Percentiles rank a stretch among this genome's conserved stretches.
phyloP scores from a whole-genome alignment of 2,329 filamentous ascomycete species.

The Tolypocladium tropicale region DNA sequence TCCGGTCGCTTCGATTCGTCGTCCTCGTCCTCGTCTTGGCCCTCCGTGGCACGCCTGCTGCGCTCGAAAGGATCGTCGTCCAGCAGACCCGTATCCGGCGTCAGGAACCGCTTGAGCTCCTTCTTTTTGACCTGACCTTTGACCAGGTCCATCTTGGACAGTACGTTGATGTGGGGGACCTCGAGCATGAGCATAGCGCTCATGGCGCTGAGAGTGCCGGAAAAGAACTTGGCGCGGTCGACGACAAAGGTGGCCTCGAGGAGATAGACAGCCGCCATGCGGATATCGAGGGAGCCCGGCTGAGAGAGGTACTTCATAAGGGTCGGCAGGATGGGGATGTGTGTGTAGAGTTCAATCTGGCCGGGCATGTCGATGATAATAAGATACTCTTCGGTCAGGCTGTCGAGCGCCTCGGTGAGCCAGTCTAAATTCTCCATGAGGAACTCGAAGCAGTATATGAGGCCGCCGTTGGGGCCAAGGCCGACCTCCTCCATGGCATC shows the following conservation, averaged over 20 bases:
- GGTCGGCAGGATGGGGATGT: constrained; percentile 82
- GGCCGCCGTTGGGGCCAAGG: constrained; percentile 80
- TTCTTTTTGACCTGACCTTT: constrained; percentile 80
- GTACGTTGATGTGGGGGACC: constrained; percentile 88
- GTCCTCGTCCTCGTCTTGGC: constrained; percentile 35
- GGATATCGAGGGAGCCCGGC: constrained; percentile 74
- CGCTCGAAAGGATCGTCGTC: constrained; percentile 63
- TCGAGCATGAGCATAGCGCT: constrained; percentile 98
- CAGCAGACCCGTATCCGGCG: constrained; percentile 72
- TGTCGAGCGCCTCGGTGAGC: constrained; percentile 73
- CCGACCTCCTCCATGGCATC: constrained; percentile 96
- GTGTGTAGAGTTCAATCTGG: constrained; percentile 97
- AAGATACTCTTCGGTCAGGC: constrained; percentile 85
- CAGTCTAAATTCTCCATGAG: constrained; percentile 92
- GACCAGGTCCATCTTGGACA: constrained; percentile 96
- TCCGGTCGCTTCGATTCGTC: constrained; percentile 50
- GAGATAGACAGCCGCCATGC: constrained; percentile 86
- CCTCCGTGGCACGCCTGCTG: constrained; percentile 26
- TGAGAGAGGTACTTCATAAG: constrained; percentile 74
- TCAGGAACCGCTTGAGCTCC: constrained; percentile 82
- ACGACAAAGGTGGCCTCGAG: constrained; percentile 94
- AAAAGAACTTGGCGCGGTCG: constrained; percentile 94
- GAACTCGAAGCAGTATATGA: constrained; percentile 96
- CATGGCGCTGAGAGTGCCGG: constrained; percentile 92
- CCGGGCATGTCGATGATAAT: constrained; percentile 99